Evolutionary conservation across 768 basidiomycete genomes (phyloP), one percentile per base, ranked within the genome.

Genomic region (Leccinum longicurvipes): DNA sequence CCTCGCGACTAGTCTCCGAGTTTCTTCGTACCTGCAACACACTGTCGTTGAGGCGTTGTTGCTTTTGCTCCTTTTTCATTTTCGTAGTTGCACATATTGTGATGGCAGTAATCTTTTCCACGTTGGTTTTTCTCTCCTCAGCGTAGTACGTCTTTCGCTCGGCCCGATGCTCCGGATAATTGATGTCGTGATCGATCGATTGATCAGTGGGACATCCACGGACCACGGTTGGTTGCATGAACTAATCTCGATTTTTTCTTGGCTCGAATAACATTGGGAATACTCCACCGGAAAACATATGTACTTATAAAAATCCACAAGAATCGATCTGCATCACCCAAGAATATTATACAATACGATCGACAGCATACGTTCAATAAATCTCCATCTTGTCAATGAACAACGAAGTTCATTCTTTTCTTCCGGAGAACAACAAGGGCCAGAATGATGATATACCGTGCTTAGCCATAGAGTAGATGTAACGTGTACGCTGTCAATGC

Each of bases 401-500:
- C 24, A 11, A 28, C 9, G 19, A 12, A 28, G 17, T 19, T 29
- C 15, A 21, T 21, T 29, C 6, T 29, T 29, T 28, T 21, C 19
- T 47, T 46, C 9, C 15, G 10, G 24, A 11, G 4, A 15, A 28
- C 23, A 14, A 24, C 10, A 11, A 9, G 14, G 14, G 24, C n/a
- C 3, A 6, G 12, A 28, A 12, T 1, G 8, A 11, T 19, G 55
- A 12, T 44, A 31, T 4, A 21, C 45, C 4, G n/a, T 21, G 4
- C 25, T 46, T 60, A 68, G 34, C 54, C 71, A 59, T 75, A 80
- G 11, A 79, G 61, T 10, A 74, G 49, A 17, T 65, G 65, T 23
- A 80, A 61, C 0, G 70, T 59, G 45, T 74, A 74, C 1, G 74
- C 73, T 0, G 70, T 79, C 39, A 75, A 59, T 14, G 67, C 63